Evolutionary conservation across 352 stramenopile genomes (phyloP).

Genomic region (Halophytophthora batemanensis): DNA sequence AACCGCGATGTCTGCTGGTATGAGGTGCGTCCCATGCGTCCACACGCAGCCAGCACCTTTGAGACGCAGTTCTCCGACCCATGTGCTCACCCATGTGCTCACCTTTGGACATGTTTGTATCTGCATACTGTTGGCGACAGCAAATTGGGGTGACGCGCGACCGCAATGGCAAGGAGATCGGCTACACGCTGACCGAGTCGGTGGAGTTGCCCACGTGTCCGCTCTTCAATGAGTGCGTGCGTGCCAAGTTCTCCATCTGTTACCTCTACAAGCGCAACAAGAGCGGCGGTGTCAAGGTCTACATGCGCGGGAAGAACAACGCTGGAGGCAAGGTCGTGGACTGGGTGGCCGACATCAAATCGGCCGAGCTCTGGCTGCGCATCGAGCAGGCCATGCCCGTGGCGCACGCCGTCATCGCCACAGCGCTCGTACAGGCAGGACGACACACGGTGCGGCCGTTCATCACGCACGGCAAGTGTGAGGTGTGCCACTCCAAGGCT

Average conservation of each 20-base stretch:
- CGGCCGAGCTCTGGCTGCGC: conserved; percentile 65
- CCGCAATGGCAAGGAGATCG: conserved; percentile 76
- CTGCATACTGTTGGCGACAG: conserved; percentile 1
- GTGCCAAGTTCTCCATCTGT: conserved; percentile 67
- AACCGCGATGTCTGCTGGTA: conserved; percentile 82
- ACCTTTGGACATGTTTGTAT: not conserved
- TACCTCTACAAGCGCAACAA: conserved; percentile 78
- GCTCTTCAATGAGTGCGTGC: conserved; percentile 60
- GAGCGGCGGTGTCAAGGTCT: conserved; percentile 68
- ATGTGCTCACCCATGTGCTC: too few species aligned
- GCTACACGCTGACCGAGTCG: conserved; percentile 73
- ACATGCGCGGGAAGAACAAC: conserved; percentile 75
- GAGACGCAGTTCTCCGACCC: too few species aligned
- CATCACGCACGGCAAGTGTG: conserved; percentile 44
- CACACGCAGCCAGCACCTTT: too few species aligned
- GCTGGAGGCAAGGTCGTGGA: conserved; percentile 67
- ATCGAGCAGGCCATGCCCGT: conserved; percentile 50
- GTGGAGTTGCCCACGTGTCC: conserved; percentile 70
- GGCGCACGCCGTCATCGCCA: conserved; percentile 53
- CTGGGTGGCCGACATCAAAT: conserved; percentile 72
- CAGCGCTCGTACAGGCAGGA: conserved; percentile 51
- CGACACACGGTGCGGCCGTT: conserved; percentile 26
- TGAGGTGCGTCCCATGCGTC: conserved; percentile 29
- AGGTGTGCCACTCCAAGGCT: conserved; percentile 60
- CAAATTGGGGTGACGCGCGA: conserved; percentile 63